Percentiles rank a stretch among this genome's conserved stretches.
Conservation (phyloP, 495 filamentous ascomycete species). For the Glarea lozoyensis region DNA sequence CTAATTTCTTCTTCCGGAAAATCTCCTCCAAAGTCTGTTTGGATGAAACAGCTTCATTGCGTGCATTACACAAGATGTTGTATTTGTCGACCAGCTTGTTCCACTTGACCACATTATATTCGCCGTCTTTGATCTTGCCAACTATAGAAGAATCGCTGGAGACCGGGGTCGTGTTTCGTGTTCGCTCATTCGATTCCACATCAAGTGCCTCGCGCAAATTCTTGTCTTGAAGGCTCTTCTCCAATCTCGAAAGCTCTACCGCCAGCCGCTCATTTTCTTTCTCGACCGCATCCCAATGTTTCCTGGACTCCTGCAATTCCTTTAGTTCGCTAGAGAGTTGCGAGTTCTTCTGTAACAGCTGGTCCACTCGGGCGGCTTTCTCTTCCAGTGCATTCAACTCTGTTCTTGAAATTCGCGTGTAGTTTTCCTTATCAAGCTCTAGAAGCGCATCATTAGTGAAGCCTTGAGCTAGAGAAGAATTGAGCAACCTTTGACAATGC, state of each 20-base stretch:
- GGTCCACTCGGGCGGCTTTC: constrained; percentile 2
- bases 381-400: constrained; percentile 13
- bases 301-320: neutral
- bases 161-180: neutral
- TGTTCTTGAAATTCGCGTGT: constrained; percentile 1
- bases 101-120: constrained; percentile 4
- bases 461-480: neutral
- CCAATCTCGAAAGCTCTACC: constrained; percentile 1
- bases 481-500: constrained; percentile 9
- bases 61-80: constrained; percentile 7
- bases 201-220: neutral
- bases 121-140: neutral
- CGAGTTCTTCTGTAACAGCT: constrained; percentile 11
- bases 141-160: constrained; percentile 3
- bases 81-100: constrained; percentile 10
- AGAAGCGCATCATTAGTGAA: neutral
- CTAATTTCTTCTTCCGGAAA: too few species aligned
- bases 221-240: neutral
- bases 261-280: constrained; percentile 14
- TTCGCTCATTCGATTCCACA: too few species aligned
- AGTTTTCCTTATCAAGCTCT: constrained; percentile 15
- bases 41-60: neutral
- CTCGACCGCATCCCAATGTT: neutral
- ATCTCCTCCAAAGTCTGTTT: neutral
- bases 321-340: constrained; percentile 8